Base-by-base conservation (phyloP, 345 rosid genomes). In the Erucastrum elatum region DNA sequence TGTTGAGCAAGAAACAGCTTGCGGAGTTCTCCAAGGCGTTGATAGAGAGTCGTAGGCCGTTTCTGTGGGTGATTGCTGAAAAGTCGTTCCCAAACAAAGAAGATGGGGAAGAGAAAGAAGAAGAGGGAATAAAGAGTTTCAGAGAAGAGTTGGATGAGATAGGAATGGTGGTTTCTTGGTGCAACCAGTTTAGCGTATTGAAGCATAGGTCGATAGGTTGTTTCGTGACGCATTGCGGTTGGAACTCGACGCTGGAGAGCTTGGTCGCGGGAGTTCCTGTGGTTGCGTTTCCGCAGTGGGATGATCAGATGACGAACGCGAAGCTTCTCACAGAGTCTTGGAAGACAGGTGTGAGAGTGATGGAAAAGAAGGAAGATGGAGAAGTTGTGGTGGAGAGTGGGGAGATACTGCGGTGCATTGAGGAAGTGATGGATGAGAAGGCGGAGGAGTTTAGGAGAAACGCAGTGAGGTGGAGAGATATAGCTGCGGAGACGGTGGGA, bases 161-260 rank as follows among this genome's bases (percentile, higher is more conserved):
- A 70, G 96, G 94, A 49, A 77, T 81, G 87, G 80, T 90, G 37
- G 86, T 89, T 33, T 73, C 87, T 0, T 92, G 97, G 97, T 92
- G 97, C 26, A 74, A 82, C 3, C 96, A 92, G 81, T 79, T 85
- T 62, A 84, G 83, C 68, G 92, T 90, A 10, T 72, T 92, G 64
- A 87, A 87, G 1, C 89, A 89, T 31, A 79, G 70, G 0, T 79
- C 94, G 5, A 16, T 88, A 0, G 92, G 94, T 1, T 92, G 92
- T 72, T 92, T 88, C 17, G 65, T 92, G 62, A 81, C 86, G 1
- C 94, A 92, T 74, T 88, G 94, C n/a, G 94, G 94, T 8, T 91
- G 97, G 95, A 92, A 86, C 83, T 88, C 97, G 2, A 86, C 90
- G 1, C 0, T 88, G 17, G 95, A 92, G 82, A 86, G 88, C 71